Conservation (phyloP, 495 filamentous ascomycete species). For the Hypoxylon perforatum region DNA sequence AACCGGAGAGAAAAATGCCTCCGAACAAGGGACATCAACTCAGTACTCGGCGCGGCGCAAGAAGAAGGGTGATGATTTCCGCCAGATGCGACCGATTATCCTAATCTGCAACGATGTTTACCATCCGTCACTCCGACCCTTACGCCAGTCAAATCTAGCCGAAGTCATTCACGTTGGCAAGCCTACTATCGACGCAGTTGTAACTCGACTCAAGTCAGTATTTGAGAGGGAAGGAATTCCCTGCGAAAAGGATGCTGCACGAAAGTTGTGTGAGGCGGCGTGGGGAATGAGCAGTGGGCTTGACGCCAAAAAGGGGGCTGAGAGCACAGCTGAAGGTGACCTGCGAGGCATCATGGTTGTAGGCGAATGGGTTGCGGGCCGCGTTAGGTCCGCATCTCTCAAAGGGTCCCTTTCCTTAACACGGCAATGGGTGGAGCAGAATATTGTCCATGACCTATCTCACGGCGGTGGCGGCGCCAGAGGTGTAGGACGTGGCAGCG, state of each 20-base stretch:
- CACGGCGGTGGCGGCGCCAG: constrained; percentile 82
- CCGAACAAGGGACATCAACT: constrained; percentile 51
- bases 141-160: constrained; percentile 81
- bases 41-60: constrained; percentile 52
- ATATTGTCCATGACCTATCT: constrained; percentile 73
- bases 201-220: constrained; percentile 79
- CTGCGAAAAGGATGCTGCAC: constrained; percentile 85
- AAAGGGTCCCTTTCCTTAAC: constrained; percentile 65
- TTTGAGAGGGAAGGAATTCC: constrained; percentile 88
- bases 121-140: constrained; percentile 83
- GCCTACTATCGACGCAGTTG: constrained; percentile 87
- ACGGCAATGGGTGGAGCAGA: constrained; percentile 82
- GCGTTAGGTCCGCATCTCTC: constrained; percentile 68
- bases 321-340: constrained; percentile 83
- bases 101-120: constrained; percentile 99
- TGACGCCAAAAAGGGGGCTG: constrained; percentile 63
- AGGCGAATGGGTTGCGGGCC: constrained; percentile 92
- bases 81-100: constrained; percentile 86
- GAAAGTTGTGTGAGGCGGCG: constrained; percentile 88
- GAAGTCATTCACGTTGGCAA: constrained; percentile 94
- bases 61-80: constrained; percentile 83
- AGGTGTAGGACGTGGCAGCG: constrained; percentile 79
- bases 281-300: constrained; percentile 83
- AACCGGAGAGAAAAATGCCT: constrained; percentile 83
- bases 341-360: constrained; percentile 93